Base-by-base conservation (phyloP, 2,329 filamentous ascomycete species). In the Arachnomyces sp. region DNA sequence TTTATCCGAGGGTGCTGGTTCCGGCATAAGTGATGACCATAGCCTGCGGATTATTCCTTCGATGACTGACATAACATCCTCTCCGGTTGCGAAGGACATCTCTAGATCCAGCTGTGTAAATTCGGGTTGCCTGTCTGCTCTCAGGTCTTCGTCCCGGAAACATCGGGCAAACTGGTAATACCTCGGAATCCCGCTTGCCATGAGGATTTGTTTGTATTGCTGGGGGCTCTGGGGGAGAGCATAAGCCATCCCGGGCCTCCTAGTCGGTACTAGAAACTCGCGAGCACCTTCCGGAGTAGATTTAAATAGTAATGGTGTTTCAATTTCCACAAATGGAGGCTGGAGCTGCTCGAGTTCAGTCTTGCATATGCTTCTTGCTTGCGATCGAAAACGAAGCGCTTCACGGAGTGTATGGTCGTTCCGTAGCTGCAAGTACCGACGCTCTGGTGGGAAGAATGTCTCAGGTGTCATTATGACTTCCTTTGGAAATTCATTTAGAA, bases 81-180 rank as follows among this genome's bases (percentile, higher is more conserved):
- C 62, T 5, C 82, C 83, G 4, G 70, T 78, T 0, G 83, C 80
- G 65, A 95, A 98, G 0, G 85, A 78, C 83, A 94, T 92, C 60
- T 98, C 92, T 52, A 98, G 63, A 75, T 98, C 92, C 38, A 95
- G 75, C 80, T 94, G 88, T 1, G 92, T 95, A 56, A 98, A 98
- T 58, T 98, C 92, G 0, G 92, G 93, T 57, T 98, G 92, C 31
- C 92, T 75, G 60, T 98, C 93, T 1, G 90, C 86, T 14, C 92
- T 77, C 28, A 92, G 71, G 60, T 96, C 93, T 58, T 98, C 92
- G 55, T 98, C 93, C 11, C 92, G 81, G 63, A 95, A 98, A 57
- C 92, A 98, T 48, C 80, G 82, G 2, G 92, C 93, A 65, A 95
- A 87, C 54, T 98, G 92, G 62, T 83, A 93, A 60, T 98, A 98